Evolutionary conservation across 768 basidiomycete species (phyloP).

Genomic region (Amanita rubescens): DNA sequence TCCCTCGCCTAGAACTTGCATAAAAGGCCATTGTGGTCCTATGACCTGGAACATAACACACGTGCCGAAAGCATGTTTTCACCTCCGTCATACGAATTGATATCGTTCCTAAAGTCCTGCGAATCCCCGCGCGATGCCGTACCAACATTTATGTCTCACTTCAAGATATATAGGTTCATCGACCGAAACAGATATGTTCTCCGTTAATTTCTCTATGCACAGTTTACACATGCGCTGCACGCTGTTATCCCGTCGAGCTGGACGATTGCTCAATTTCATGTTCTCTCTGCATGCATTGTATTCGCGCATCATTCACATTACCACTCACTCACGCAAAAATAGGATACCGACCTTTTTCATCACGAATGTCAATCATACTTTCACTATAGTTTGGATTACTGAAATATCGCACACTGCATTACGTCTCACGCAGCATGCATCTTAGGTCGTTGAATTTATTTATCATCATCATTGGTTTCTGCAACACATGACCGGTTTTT

Average conservation of each 20-base stretch:
- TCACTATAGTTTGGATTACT: background rate
- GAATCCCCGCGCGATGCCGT: constrained; percentile 1
- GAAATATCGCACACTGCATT: background rate
- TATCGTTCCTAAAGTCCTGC: background rate
- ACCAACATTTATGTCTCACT: background rate
- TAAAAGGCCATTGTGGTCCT: constrained; percentile 3
- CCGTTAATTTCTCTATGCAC: constrained; percentile 7
- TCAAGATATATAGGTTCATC: background rate
- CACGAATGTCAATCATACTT: background rate
- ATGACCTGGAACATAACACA: constrained; percentile 5
- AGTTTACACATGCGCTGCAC: constrained; percentile 4
- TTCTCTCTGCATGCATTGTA: background rate
- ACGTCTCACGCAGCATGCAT: background rate
- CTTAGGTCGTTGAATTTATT: background rate
- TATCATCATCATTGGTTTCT: background rate
- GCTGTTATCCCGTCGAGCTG: background rate
- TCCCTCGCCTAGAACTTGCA: constrained; percentile 18
- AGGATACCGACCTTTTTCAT: constrained; percentile 2
- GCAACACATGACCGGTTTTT: background rate
- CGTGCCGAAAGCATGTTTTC: constrained; percentile 6
- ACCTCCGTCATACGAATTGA: background rate
- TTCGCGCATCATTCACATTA: constrained; percentile 2
- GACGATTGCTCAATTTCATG: background rate
- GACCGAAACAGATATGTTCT: background rate
- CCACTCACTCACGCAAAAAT: background rate